Evolutionary conservation across 768 basidiomycete species (phyloP).

Genomic region (Tulasnella sp.): DNA sequence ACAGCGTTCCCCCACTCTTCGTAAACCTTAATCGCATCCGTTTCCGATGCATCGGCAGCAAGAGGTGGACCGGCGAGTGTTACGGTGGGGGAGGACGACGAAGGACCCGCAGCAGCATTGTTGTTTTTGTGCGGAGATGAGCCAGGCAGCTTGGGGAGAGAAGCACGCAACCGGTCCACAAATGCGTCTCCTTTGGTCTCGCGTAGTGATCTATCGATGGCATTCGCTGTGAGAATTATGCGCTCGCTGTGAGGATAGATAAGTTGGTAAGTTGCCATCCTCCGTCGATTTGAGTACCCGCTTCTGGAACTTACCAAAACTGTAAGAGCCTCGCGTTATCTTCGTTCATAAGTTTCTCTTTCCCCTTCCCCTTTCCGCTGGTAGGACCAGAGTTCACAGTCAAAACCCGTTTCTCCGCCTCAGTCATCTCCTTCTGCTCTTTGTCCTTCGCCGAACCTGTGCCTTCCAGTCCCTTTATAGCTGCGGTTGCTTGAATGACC

Average conservation of each 20-base stretch:
- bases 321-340: conserved; percentile 66
- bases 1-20: conserved; percentile 71
- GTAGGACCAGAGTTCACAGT: conserved; percentile 32
- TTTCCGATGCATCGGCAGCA: conserved; percentile 47
- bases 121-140: too few relatives aligned
- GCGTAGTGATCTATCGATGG: conserved; percentile 76
- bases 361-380: conserved; percentile 58
- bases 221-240: conserved; percentile 68
- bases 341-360: conserved; percentile 35
- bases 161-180: conserved; percentile 61
- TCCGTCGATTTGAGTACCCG: neutral
- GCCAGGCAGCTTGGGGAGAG: conserved; percentile 54
- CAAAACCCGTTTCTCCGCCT: conserved; percentile 81
- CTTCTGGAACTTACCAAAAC: conserved; percentile 44
- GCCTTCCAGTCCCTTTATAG: conserved; percentile 75
- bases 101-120: too few relatives aligned
- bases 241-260: conserved; percentile 35
- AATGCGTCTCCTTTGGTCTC: conserved; percentile 87
- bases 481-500: conserved; percentile 86
- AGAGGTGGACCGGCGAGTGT: conserved; percentile 22
- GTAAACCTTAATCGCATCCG: conserved; percentile 57
- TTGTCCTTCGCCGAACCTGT: conserved; percentile 37
- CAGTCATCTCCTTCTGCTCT: conserved; percentile 56
- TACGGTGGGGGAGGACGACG: too few relatives aligned
- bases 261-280: neutral